Conservation (phyloP, 129 eudicot species). For the Dittrichia graveolens region DNA sequence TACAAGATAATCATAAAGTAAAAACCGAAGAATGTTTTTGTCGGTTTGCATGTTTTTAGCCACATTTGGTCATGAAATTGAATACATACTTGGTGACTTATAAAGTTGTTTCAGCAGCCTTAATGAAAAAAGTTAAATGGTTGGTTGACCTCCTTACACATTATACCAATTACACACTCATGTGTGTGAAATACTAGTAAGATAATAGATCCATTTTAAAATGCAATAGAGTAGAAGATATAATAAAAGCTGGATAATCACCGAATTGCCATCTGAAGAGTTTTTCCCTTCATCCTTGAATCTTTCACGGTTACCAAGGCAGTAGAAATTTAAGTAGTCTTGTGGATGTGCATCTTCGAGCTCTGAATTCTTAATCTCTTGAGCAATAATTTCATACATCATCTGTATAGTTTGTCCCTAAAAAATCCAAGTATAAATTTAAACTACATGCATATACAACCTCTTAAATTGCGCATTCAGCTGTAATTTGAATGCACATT, state of each 20-base stretch:
- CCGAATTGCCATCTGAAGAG: conserved; percentile 37
- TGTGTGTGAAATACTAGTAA: background rate
- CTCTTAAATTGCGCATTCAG: background rate
- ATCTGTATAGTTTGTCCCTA: conserved; percentile 68
- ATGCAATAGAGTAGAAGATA: conserved; percentile 7
- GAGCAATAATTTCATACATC: conserved; percentile 63
- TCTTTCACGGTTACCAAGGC: conserved; percentile 66
- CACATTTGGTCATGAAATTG: too few species aligned
- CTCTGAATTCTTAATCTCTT: conserved; percentile 45
- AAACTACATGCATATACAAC: conserved; percentile 1
- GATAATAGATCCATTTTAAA: background rate
- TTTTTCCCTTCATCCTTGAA: conserved; percentile 22
- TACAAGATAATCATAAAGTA: too few species aligned
- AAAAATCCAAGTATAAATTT: conserved; percentile 6
- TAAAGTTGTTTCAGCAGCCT: too few species aligned
- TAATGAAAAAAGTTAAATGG: too few species aligned
- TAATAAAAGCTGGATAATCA: conserved; percentile 25
- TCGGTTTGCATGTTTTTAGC: too few species aligned
- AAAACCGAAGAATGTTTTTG: too few species aligned
- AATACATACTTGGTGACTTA: too few species aligned
- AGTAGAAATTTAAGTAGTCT: conserved; percentile 68
- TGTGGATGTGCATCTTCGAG: conserved; percentile 56
- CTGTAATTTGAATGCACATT: background rate
- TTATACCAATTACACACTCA: background rate
- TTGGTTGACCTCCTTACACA: background rate